A percentile compares a stretch with the other conserved stretches of the same genome.
phyloP scores from a whole-genome alignment of 805 yeast species.

The Wickerhamomyces subpelliculosus region DNA sequence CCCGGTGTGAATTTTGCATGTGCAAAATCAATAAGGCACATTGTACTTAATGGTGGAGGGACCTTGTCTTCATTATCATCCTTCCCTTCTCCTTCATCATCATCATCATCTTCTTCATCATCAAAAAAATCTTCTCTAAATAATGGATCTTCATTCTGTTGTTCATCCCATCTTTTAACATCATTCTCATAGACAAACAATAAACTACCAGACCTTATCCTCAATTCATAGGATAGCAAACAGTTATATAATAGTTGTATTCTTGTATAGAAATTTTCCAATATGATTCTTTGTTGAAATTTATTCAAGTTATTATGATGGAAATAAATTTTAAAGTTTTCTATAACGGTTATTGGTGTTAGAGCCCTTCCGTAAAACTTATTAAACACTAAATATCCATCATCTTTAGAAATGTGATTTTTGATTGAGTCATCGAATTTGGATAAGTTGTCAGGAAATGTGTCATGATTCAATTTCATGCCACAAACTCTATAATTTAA shows the following conservation, averaged over 20 bases:
- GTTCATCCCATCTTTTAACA: constrained; percentile 39
- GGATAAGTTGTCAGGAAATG: constrained; percentile 9
- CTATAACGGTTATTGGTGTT: constrained; percentile 31
- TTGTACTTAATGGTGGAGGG: constrained; percentile 41
- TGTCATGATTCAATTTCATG: constrained; percentile 47
- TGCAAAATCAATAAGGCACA: constrained; percentile 84
- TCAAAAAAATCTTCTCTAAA: constrained; percentile 28
- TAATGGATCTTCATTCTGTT: constrained; percentile 34
- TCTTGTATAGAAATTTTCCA: constrained; percentile 45
- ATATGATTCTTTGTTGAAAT: constrained; percentile 29
- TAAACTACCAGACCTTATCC: constrained; percentile 67
- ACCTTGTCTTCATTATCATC: constrained; percentile 21
- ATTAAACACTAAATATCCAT: constrained; percentile 45
- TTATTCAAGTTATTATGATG: constrained; percentile 26
- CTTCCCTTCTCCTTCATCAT: too few species aligned
- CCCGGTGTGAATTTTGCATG: constrained; percentile 66
- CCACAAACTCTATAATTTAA: constrained; percentile 81
- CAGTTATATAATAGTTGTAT: constrained; percentile 62
- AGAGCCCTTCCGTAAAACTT: constrained; percentile 69
- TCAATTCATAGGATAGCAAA: constrained; percentile 50
- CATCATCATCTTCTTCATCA: constrained; percentile 26
- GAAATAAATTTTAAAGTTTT: constrained; percentile 43
- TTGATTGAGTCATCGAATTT: constrained; percentile 8
- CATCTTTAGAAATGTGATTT: constrained; percentile 16
- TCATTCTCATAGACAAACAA: constrained; percentile 73